Evolutionary conservation across 208 protist genomes (phyloP).

Genomic region (Plasmodiophora brassicae): DNA sequence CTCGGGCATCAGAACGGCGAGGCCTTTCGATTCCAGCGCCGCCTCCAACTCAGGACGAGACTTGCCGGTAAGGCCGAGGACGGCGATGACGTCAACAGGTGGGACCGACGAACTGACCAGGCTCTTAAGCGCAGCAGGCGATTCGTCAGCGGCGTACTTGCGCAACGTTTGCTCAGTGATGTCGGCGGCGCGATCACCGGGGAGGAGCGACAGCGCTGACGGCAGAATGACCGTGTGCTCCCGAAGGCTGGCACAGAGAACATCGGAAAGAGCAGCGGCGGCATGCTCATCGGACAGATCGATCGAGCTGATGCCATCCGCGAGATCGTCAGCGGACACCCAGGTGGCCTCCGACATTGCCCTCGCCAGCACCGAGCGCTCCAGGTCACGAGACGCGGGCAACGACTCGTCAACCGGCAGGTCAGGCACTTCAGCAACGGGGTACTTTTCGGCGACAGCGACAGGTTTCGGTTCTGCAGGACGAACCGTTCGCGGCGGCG

Average conservation of each 20-base stretch:
- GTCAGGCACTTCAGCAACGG: background rate
- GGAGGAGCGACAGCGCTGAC: background rate
- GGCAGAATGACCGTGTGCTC: background rate
- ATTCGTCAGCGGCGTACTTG: background rate
- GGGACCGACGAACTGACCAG: background rate
- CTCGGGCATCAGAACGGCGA: background rate
- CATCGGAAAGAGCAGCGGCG: background rate
- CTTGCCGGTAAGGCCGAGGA: background rate
- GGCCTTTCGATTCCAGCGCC: background rate
- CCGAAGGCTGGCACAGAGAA: background rate
- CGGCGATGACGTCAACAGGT: background rate
- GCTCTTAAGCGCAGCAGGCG: background rate
- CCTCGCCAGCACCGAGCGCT: background rate
- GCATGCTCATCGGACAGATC: background rate
- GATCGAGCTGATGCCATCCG: background rate
- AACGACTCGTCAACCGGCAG: background rate
- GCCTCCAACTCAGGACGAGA: background rate
- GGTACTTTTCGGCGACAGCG: background rate
- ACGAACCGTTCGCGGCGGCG: background rate
- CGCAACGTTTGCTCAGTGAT: background rate
- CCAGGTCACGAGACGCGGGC: background rate
- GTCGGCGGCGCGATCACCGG: background rate
- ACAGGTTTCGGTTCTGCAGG: background rate
- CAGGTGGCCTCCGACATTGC: background rate
- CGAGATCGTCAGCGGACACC: constrained; percentile 4